Base-by-base conservation (phyloP, 2,329 filamentous ascomycete species). In the Cordyceps tenuipes region DNA sequence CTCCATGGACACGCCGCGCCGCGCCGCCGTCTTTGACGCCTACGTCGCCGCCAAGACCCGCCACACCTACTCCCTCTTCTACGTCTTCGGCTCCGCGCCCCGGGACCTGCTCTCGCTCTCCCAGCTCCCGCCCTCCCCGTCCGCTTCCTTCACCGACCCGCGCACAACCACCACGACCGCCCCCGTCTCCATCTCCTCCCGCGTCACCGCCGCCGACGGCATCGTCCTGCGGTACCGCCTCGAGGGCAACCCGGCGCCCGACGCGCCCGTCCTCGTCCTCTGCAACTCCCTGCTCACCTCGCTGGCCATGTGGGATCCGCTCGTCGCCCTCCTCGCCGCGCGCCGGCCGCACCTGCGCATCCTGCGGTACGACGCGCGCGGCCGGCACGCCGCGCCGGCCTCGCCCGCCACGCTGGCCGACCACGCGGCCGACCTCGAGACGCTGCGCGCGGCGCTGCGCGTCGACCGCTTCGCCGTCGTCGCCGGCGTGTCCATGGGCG, bases 231-330 rank as follows among this genome's bases (percentile, higher is more conserved):
- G 85, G 0, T 96, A 90, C 73, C 82, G 85, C 15, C 80, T 96
- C 2, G 89, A 94, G 71, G 91, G 91, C 59, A 88, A 82, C 64
- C 67, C 82, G 0, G 79, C 85, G 36, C 82, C 85, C 0, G 69
- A 81, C 21, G 88, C 90, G 0, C 90, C 90, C 0, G 81, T 88
- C 0, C 78, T 96, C 12, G 85, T 90, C 21, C 87, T 92, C 65
- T 81, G 81, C 73, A 95, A 95, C 77, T 92, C 88, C 1, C 86
- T 96, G 54, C 82, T 96, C 8, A 90, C 89, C 2, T 85, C 87
- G 52, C 80, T 87, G 64, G 79, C 82, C 70, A 94, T 96, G 82
- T 96, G 91, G 91, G 88, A 94, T 66, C 78, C 79, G 1, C 83
- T 95, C 62, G 75, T 94, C 0, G 74, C 76, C 1, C 74, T 82